Percentiles rank a stretch among this genome's conserved stretches.
Evolutionary conservation across 176 grass and related monocot genomes (phyloP).

Genomic region (Cenchrus purpureus): DNA sequence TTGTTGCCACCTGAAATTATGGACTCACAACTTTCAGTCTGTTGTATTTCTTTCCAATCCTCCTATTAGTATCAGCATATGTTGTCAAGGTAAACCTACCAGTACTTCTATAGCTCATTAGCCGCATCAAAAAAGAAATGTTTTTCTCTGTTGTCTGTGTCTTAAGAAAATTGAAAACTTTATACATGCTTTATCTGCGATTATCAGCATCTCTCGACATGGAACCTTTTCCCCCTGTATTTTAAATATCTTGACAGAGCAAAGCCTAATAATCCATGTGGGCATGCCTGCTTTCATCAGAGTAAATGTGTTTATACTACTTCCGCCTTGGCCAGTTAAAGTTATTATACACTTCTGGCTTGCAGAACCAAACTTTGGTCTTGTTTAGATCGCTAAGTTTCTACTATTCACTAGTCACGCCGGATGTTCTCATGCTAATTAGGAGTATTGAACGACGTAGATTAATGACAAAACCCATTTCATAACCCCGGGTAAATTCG

Average conservation of each 20-base stretch:
- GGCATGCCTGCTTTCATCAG: conserved; percentile 18
- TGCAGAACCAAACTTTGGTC: background rate
- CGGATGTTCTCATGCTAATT: no score
- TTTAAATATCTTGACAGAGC: conserved; percentile 4
- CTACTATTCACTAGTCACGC: no score
- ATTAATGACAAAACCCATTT: no score
- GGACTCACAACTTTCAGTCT: conserved; percentile 19
- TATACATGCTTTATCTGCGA: conserved; percentile 13
- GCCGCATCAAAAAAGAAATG: background rate
- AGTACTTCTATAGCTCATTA: background rate
- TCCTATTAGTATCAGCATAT: conserved; percentile 14
- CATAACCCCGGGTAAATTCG: no score
- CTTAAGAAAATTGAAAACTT: conserved; percentile 17
- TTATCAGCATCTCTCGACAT: conserved; percentile 8
- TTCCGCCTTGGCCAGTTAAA: conserved; percentile 11
- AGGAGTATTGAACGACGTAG: no score
- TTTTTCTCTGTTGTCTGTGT: conserved; percentile 7
- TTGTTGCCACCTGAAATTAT: conserved; percentile 25
- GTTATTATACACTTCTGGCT: background rate
- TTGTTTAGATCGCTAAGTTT: no score
- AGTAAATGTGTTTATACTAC: background rate
- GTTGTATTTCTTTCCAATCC: conserved; percentile 6
- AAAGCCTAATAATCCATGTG: background rate
- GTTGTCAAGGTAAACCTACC: conserved; percentile 2
- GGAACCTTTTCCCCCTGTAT: background rate